Evolutionary conservation across 176 grass and related monocot species (phyloP).

Genomic region (Cymbopogon citratus): DNA sequence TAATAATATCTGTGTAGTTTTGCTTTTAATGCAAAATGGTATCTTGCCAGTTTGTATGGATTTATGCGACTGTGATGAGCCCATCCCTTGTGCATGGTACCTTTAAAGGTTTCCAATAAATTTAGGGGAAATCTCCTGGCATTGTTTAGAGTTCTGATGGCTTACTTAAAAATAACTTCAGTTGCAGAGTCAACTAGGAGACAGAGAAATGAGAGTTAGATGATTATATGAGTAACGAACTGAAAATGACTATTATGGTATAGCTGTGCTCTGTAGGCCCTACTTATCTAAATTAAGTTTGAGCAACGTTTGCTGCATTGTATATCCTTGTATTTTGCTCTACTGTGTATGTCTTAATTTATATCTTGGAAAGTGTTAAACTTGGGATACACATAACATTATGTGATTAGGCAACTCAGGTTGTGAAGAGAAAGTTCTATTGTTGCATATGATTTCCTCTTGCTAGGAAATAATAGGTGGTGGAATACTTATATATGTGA

Average conservation of each 20-base stretch:
- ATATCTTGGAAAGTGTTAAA: background rate
- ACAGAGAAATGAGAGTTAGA: background rate
- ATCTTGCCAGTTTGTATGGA: background rate
- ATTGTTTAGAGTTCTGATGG: background rate
- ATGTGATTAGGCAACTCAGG: background rate
- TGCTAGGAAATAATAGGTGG: background rate
- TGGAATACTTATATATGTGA: constrained; percentile 11
- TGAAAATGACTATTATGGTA: background rate
- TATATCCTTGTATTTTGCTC: background rate
- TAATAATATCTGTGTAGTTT: background rate
- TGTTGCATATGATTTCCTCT: background rate
- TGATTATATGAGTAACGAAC: background rate
- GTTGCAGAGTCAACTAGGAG: background rate
- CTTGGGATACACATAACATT: background rate
- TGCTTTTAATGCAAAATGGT: background rate
- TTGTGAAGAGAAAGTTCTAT: background rate
- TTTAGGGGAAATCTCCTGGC: background rate
- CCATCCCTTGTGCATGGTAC: background rate
- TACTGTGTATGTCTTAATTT: background rate
- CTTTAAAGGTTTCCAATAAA: background rate
- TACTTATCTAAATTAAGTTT: background rate
- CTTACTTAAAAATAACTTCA: background rate
- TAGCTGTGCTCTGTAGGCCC: background rate
- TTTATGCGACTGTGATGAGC: background rate
- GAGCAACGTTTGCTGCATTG: background rate